Conservation (phyloP, 2,329 filamentous ascomycete genomes). For the Ophiostoma tasmaniense region DNA sequence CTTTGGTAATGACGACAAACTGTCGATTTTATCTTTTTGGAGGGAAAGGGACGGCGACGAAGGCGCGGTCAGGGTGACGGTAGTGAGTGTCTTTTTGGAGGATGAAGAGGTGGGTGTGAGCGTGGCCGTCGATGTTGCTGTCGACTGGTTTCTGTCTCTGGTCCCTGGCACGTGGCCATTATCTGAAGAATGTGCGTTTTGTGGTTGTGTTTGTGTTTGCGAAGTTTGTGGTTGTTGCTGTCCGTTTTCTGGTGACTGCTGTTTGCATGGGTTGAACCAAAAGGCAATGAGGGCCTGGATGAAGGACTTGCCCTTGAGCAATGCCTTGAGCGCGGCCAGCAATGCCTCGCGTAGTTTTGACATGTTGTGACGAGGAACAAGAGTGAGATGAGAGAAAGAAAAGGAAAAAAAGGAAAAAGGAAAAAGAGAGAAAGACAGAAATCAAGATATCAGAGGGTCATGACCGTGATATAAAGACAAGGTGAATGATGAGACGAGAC, state of each 20-base stretch:
- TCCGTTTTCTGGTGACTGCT: background rate
- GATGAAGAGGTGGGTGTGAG: background rate
- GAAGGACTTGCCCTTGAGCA: constrained; percentile 51
- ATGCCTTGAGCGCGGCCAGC: constrained; percentile 47
- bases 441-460: background rate
- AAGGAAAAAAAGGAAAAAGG: background rate
- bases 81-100: constrained; percentile 5
- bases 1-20: background rate
- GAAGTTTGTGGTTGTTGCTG: background rate
- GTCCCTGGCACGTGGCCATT: constrained; percentile 7
- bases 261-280: constrained; percentile 35
- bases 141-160: background rate
- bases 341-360: constrained; percentile 46
- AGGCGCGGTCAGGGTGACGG: background rate
- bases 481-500: background rate
- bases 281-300: constrained; percentile 49
- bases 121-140: background rate
- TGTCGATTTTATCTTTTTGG: background rate
- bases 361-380: constrained; percentile 36
- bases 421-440: background rate
- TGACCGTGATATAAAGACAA: background rate
- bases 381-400: background rate
- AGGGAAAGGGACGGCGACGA: constrained; percentile 10
- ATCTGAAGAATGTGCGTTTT: background rate
- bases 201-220: background rate